phyloP scores from a whole-genome alignment of 768 basidiomycete genomes.

The Leucosporidium yakuticum region DNA sequence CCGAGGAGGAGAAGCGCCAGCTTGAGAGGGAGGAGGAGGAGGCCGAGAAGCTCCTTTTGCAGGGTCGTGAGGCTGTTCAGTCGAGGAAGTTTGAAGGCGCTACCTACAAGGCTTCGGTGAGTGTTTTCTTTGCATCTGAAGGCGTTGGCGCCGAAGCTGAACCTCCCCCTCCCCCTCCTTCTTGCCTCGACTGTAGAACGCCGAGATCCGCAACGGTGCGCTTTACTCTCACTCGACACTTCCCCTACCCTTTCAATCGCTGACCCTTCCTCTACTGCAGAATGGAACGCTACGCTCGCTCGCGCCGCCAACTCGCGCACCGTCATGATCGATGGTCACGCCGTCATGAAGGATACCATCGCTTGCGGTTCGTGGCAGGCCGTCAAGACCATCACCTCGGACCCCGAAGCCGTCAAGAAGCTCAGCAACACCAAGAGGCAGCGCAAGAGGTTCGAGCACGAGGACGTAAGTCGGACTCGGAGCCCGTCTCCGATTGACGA shows the following conservation, averaged over 20 bases:
- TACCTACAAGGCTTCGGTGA: slow-evolving; percentile 38
- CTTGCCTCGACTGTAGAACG: too few species aligned
- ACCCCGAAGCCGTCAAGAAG: slow-evolving; percentile 4
- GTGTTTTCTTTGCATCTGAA: too few species aligned
- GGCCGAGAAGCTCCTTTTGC: slow-evolving; percentile 53
- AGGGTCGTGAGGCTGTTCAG: slow-evolving; percentile 57
- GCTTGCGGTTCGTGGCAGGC: slow-evolving; percentile 20
- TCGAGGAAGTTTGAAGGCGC: slow-evolving; percentile 55
- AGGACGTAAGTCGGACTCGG: slow-evolving; percentile 44
- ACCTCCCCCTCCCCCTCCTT: too few species aligned
- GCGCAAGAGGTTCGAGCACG: slow-evolving; percentile 49
- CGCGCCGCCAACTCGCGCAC: slow-evolving; percentile 8
- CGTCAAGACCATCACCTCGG: slow-evolving; percentile 26
- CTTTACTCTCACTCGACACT: background rate
- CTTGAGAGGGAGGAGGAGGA: slow-evolving; percentile 51
- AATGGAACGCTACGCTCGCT: slow-evolving; percentile 12
- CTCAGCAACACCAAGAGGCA: slow-evolving; percentile 41
- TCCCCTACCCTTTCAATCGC: background rate
- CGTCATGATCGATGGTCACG: slow-evolving; percentile 17
- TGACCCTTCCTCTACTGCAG: background rate
- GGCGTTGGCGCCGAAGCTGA: too few species aligned
- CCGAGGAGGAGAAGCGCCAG: slow-evolving; percentile 38
- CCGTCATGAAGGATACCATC: slow-evolving; percentile 15
- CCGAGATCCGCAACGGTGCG: slow-evolving; percentile 36
- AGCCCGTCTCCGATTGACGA: background rate